A percentile compares a stretch with the other conserved stretches of the same genome.
phyloP scores from a whole-genome alignment of 108 stramenopile species.

The Mayamaea pseudoterrestris region DNA sequence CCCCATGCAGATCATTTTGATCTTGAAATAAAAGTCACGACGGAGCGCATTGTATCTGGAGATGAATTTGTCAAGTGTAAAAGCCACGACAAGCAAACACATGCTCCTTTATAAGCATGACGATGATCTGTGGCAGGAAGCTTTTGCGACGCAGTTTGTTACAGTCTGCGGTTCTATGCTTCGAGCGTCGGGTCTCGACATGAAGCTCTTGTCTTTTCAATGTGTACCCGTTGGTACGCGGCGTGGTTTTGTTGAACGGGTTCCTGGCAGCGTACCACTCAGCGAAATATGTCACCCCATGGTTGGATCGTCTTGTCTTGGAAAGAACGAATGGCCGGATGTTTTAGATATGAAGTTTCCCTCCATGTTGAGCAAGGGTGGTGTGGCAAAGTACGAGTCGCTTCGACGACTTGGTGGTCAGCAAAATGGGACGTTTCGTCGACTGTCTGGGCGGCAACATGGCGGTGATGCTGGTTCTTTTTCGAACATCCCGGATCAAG shows the following conservation, averaged over 20 bases:
- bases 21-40: background rate
- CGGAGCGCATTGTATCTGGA: slow-evolving; percentile 28
- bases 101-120: slow-evolving; percentile 80
- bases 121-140: slow-evolving; percentile 78
- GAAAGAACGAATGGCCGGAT: slow-evolving; percentile 6
- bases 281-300: slow-evolving; percentile 67
- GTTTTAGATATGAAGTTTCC: slow-evolving; percentile 1
- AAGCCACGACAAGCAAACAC: slow-evolving; percentile 29
- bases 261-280: slow-evolving; percentile 64
- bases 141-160: slow-evolving; percentile 75
- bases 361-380: slow-evolving; percentile 28
- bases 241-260: slow-evolving; percentile 82
- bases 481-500: slow-evolving; percentile 52
- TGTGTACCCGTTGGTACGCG: slow-evolving; percentile 63
- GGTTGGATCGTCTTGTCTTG: slow-evolving; percentile 35
- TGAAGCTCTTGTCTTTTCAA: slow-evolving; percentile 67
- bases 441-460: background rate
- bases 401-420: slow-evolving; percentile 27
- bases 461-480: slow-evolving; percentile 15
- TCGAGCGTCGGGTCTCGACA: slow-evolving; percentile 64
- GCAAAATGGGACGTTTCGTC: background rate
- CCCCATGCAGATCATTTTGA: background rate
- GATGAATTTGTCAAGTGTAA: slow-evolving; percentile 34
- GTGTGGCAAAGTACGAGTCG: slow-evolving; percentile 54
- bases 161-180: slow-evolving; percentile 59